Conservation (phyloP, 192 early-diverging fungal genomes). For the Backusella morwellensis region DNA sequence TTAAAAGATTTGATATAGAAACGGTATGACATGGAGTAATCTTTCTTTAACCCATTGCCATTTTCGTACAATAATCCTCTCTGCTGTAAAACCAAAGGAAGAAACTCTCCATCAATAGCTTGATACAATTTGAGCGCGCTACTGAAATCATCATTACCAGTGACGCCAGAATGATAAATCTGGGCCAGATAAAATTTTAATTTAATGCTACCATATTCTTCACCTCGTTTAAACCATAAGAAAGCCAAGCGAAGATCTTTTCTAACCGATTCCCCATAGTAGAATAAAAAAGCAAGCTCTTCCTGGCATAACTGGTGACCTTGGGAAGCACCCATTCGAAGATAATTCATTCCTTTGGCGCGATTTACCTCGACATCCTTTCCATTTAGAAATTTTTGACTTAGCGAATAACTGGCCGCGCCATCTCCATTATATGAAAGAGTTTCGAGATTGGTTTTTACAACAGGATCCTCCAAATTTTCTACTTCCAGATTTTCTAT, state of each 20-base stretch:
- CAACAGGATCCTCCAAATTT: not conserved
- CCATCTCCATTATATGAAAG: not conserved
- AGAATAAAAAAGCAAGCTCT: not conserved
- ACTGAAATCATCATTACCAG: not conserved
- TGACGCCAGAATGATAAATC: not conserved
- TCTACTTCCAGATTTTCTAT: not conserved
- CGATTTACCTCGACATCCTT: rapidly evolving
- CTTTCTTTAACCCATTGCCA: not conserved
- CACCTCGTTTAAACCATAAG: not conserved
- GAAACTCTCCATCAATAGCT: not conserved
- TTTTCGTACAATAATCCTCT: not conserved
- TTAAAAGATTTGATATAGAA: not conserved
- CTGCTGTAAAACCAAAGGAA: not conserved
- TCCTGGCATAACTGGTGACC: not conserved
- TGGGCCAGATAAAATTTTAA: not conserved
- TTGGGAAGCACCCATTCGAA: not conserved
- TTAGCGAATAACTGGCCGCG: not conserved
- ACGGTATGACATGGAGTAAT: not conserved
- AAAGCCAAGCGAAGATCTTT: not conserved
- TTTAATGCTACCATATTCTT: not conserved
- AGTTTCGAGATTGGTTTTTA: rapidly evolving
- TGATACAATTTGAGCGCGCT: not conserved
- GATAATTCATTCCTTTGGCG: not conserved
- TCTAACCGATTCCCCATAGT: not conserved
- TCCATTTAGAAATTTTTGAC: not conserved